Evolutionary conservation across 768 basidiomycete genomes (phyloP).

Genomic region (Mycena rosella): DNA sequence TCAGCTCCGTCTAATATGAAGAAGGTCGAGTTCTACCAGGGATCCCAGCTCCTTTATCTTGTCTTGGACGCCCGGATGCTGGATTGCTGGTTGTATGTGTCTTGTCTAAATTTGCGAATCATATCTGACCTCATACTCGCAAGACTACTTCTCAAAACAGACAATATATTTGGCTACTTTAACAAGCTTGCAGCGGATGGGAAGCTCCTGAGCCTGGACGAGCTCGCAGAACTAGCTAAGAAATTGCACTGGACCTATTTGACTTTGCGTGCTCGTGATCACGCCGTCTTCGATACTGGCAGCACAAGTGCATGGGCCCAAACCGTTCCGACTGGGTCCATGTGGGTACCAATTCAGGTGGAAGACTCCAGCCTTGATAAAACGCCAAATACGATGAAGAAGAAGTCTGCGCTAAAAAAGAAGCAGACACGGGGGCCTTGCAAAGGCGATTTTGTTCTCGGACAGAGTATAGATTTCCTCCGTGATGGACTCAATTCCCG

Average conservation of each 20-base stretch:
- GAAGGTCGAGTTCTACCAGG: no score
- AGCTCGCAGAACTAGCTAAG: background rate
- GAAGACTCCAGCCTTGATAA: conserved; percentile 7
- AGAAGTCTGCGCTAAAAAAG: background rate
- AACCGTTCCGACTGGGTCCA: background rate
- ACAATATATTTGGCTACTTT: conserved; percentile 8
- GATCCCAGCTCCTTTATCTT: conserved; percentile 38
- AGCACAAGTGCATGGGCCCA: conserved; percentile 1
- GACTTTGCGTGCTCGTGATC: conserved; percentile 18
- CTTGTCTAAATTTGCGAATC: background rate
- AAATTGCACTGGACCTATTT: conserved; percentile 1
- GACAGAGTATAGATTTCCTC: background rate
- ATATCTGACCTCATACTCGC: background rate
- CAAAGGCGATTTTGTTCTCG: background rate
- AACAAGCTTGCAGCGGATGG: background rate
- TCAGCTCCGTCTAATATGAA: conserved; percentile 47
- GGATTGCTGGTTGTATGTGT: conserved; percentile 48
- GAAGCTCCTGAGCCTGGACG: conserved; percentile 8
- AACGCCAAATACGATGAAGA: background rate
- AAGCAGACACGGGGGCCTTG: background rate
- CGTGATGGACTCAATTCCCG: background rate
- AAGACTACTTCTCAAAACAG: background rate
- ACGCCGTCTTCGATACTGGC: background rate
- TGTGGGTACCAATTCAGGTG: background rate
- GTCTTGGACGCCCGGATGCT: conserved; percentile 47